Evolutionary conservation across 192 early-diverging fungal genomes (phyloP), one percentile per base, ranked within the genome.

Genomic region (Coemansia sp.): DNA sequence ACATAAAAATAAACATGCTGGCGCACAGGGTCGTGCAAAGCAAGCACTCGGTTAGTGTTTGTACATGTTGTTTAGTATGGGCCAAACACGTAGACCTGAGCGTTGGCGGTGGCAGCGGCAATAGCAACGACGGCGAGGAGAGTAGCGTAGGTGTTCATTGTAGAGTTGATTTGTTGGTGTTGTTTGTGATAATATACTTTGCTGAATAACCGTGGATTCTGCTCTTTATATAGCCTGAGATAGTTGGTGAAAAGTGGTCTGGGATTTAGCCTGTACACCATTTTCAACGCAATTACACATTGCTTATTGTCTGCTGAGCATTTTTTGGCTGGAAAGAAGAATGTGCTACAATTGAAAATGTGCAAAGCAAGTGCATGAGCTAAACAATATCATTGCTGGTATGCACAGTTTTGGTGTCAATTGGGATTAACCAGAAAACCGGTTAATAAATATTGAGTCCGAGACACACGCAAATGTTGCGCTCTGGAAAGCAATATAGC

Each of bases 41-140:
- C 47, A 18, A 49, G 47, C 0, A 49, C 19, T 2, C 19, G 16
- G 26, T 10, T 47, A 60, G 23, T 26, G 18, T 3, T 16, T 58
- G 23, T n/a, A 8, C 22, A 9, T 58, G 19, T 39, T 58, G 57
- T 41, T 35, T 29, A 39, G 57, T 39, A 58, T 1, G 47, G 47
- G 47, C 47, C 47, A 49, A 49, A 49, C 47, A 49, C 47, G 19
- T 52, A 20, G 22, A 60, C 65, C 38, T 67, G 65, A 41, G 65
- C 65, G 29, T 67, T 67, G 43, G 65, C 58, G 3, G 65, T 55
- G n/a, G 65, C 65, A 5, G 63, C 63, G 5, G 65, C 65, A 11
- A 67, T 55, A 13, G 51, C 57, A 27, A 60, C 58, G 58, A 67
- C 37, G 29, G 65, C 65, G 53, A 67, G 22, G 37, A 67, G 58